Evolutionary conservation across 768 basidiomycete genomes (phyloP).

Genomic region (Boletus coccyginus): DNA sequence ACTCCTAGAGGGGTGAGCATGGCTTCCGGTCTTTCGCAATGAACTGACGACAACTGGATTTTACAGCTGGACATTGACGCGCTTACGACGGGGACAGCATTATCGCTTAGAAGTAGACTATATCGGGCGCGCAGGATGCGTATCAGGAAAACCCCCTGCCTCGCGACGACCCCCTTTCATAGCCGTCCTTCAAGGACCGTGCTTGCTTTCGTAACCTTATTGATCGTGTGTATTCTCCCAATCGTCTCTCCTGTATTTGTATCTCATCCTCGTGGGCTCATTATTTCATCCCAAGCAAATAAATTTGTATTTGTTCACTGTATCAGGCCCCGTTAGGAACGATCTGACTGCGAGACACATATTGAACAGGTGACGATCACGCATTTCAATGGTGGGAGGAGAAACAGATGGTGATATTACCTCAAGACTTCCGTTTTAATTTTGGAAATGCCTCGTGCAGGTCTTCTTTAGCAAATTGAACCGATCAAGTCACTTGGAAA

Average conservation of each 20-base stretch:
- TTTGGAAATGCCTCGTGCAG: slow-evolving; percentile 27
- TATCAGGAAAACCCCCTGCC: slow-evolving; percentile 45
- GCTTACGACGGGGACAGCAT: slow-evolving; percentile 58
- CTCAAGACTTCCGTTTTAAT: slow-evolving; percentile 27
- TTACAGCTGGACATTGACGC: slow-evolving; percentile 63
- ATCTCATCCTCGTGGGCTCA: slow-evolving; percentile 29
- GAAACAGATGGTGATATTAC: slow-evolving; percentile 32
- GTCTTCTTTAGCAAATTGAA: slow-evolving; percentile 16
- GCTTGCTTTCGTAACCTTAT: slow-evolving; percentile 29
- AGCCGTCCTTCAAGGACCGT: slow-evolving; percentile 50
- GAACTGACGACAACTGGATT: slow-evolving; percentile 1
- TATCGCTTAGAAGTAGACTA: slow-evolving; percentile 72
- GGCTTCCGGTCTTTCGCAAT: neutral
- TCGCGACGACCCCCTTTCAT: slow-evolving; percentile 63
- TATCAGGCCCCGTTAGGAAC: slow-evolving; percentile 23
- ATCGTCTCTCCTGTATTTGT: slow-evolving; percentile 28
- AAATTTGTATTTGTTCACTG: slow-evolving; percentile 5
- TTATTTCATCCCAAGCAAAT: slow-evolving; percentile 18
- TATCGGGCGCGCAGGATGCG: slow-evolving; percentile 61
- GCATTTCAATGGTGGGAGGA: slow-evolving; percentile 29
- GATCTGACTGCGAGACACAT: slow-evolving; percentile 22
- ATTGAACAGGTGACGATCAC: slow-evolving; percentile 31
- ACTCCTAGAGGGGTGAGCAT: slow-evolving; percentile 62
- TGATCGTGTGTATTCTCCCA: slow-evolving; percentile 24
- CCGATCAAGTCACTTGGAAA: slow-evolving; percentile 18